Evolutionary conservation across 257 asterid species (phyloP).

Genomic region (Solanum sejunctum): DNA sequence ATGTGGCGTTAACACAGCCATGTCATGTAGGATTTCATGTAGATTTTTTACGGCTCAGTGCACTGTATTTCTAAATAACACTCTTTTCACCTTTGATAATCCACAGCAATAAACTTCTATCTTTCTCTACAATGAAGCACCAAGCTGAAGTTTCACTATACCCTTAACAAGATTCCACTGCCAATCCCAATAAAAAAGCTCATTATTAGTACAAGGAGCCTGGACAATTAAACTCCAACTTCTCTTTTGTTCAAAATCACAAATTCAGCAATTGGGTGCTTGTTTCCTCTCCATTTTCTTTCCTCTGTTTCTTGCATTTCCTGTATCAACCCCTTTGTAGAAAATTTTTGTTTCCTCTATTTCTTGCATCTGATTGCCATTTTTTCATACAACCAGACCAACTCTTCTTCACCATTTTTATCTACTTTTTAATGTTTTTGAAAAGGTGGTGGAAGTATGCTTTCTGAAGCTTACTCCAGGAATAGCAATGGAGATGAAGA

Average conservation of each 20-base stretch:
- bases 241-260: not conserved
- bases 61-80: not conserved
- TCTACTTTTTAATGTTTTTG: not conserved
- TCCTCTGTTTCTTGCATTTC: conserved; percentile 15
- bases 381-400: not conserved
- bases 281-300: conserved; percentile 3
- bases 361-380: not conserved
- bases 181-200: not conserved
- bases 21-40: not conserved
- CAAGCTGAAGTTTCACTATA: not conserved
- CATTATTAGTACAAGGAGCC: not conserved
- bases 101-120: not conserved
- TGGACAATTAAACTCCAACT: not conserved
- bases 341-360: not conserved
- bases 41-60: not conserved
- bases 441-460: not conserved
- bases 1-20: not conserved
- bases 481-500: not conserved
- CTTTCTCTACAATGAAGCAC: not conserved
- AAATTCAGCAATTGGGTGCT: conserved; percentile 17
- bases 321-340: not conserved
- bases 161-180: not conserved
- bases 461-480: not conserved
- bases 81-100: not conserved
- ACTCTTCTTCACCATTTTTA: not conserved